Evolutionary conservation across 164 flowering plant genomes (phyloP), one percentile per base, ranked within the genome.

Genomic region (Magnolia officinalis): DNA sequence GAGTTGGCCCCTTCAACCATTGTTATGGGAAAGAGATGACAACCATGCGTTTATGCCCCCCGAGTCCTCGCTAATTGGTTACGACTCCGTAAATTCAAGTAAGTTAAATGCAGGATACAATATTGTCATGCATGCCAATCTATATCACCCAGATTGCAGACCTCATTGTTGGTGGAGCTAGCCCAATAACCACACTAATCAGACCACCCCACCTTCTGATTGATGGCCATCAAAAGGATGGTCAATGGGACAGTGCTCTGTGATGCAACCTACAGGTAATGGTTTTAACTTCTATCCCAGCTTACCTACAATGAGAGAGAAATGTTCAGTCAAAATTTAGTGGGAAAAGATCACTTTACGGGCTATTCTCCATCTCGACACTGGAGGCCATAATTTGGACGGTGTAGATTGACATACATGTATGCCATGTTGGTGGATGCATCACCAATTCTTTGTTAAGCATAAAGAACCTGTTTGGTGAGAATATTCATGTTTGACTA

Each of bases 11-110:
- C 78, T 77, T 73, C 91, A 88, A 70, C 90, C 80, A 72, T 86
- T 84, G 6, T 73, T 74, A 58, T 86, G 90, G 92, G 88, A 77
- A 52, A 86, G 87, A 78, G 89, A 79, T 49, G 82, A 85, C 58
- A 82, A 72, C 75, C 79, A 76, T 67, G 87, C 82, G 70, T 83
- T 85, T 75, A 77, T 84, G 65, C 75, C 89, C n/a, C 85, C 90
- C 4, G 92, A 90, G 72, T 80, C 82, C 82, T 87, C 91, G 0
- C 85, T 87, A 37, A 77, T 89, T 75, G 86, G 86, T 72, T 90
- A 85, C 66, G 85, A 86, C 72, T 84, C 90, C 2, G 86, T 84
- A 80, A 85, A 86, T 84, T 88, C 95, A 86, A 92, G 93, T 90
- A 85, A 68, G 21, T 16, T 11, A 66, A 23, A 5, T 66, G 26